Evolutionary conservation across 345 rosid species (phyloP).

Genomic region (Rhodamnia rubescens): DNA sequence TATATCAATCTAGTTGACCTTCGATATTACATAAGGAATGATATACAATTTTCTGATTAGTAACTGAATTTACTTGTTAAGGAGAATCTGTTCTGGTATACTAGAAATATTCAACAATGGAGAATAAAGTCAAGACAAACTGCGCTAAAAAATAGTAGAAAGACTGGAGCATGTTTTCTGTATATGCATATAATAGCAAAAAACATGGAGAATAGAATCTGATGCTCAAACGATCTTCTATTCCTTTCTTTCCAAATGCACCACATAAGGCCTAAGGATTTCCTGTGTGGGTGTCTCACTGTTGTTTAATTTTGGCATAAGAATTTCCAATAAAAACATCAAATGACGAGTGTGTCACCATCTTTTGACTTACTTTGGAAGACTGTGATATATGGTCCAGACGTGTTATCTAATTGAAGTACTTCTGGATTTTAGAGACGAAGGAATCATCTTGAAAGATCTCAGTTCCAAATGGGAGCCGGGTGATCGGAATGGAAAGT

Average conservation of each 20-base stretch:
- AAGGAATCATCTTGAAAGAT: constrained; percentile 84
- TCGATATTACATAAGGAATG: background rate
- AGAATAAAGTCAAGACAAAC: background rate
- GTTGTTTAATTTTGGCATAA: background rate
- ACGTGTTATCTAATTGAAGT: background rate
- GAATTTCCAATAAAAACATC: background rate
- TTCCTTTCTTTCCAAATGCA: background rate
- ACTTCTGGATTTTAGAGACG: constrained; percentile 38
- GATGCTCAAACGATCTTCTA: background rate
- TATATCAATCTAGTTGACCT: background rate
- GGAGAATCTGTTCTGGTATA: background rate
- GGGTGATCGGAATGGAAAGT: constrained; percentile 93
- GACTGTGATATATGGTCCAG: background rate
- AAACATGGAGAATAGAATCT: background rate
- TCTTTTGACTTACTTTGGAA: background rate
- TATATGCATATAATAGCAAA: background rate
- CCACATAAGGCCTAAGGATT: background rate
- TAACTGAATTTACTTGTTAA: background rate
- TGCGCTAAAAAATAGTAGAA: background rate
- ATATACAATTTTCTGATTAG: background rate
- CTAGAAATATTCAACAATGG: background rate
- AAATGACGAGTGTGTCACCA: background rate
- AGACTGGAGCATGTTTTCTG: background rate
- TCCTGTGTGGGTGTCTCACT: background rate
- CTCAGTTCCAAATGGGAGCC: constrained; percentile 97